These are phyloP conservation scores for Pleochaeta shiraiana DNA, from an alignment of 2,329 filamentous ascomycete species.

Conservation along the genomic window DNA sequence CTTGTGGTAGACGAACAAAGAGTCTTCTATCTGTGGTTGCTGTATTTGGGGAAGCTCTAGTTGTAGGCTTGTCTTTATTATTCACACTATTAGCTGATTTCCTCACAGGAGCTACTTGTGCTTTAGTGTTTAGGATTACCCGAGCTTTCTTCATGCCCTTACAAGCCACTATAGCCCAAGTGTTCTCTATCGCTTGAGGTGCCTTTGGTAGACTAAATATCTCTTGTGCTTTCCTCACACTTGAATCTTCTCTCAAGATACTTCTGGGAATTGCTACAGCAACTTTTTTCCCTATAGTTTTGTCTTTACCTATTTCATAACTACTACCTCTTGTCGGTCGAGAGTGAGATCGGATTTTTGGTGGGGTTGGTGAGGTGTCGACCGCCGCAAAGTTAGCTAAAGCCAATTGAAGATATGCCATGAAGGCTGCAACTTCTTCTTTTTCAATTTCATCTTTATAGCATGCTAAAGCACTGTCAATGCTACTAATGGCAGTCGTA, in stretches of 20 bases:
- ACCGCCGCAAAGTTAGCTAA: background rate
- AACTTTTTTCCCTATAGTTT: background rate
- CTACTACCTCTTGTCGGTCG: background rate
- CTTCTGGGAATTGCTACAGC: background rate
- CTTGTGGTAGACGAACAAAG: background rate
- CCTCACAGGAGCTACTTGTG: background rate
- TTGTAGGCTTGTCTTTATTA: background rate
- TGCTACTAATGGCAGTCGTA: too few species aligned
- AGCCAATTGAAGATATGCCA: background rate
- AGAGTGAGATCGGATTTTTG: background rate
- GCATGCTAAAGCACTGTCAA: background rate
- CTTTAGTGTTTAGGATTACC: background rate
- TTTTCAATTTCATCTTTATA: background rate
- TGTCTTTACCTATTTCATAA: background rate
- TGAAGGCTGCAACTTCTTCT: background rate
- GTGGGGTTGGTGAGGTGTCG: background rate
- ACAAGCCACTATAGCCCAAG: background rate
- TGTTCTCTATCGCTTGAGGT: background rate
- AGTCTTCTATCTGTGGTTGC: background rate
- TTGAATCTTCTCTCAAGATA: background rate
- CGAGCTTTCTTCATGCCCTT: too few species aligned
- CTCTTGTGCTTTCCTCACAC: background rate
- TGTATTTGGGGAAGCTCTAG: background rate
- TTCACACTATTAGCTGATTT: background rate
- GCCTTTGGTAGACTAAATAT: background rate